These are phyloP conservation scores for Theileria annulata DNA, from an alignment of 169 alveolate species.

Conservation along the genomic window DNA sequence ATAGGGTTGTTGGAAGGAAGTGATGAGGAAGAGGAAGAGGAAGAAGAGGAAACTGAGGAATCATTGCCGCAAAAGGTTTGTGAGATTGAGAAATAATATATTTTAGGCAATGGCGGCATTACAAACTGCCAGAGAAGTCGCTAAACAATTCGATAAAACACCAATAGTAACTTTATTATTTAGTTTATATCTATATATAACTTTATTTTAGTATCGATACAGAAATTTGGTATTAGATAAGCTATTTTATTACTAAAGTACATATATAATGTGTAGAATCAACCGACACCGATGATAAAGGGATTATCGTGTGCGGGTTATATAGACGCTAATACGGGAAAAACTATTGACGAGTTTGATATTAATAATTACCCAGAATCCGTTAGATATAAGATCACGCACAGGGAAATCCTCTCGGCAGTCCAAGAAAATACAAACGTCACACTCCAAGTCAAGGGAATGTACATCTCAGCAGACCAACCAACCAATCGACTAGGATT, in stretches of 20 bases:
- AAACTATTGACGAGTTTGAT: conserved; percentile 86
- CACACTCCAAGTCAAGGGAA: conserved; percentile 82
- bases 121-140: conserved; percentile 29
- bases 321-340: conserved; percentile 72
- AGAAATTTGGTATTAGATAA: no score
- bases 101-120: conserved; percentile 22
- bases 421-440: conserved; percentile 82
- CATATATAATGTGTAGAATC: conserved; percentile 2
- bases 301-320: conserved; percentile 68
- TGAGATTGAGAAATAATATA: not conserved
- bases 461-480: conserved; percentile 73
- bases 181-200: no score
- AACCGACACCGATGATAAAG: conserved; percentile 66
- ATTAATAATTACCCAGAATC: conserved; percentile 89
- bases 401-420: conserved; percentile 81
- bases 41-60: conserved; percentile 11
- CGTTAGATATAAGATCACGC: conserved; percentile 84
- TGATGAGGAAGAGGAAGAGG: conserved; percentile 58
- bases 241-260: not conserved
- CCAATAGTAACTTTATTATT: no score
- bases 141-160: conserved; percentile 23
- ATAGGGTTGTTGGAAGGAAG: conserved; percentile 15
- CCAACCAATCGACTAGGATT: conserved; percentile 62
- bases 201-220: no score
- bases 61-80: not conserved